Percentiles rank a stretch among this genome's conserved stretches.
phyloP scores from a whole-genome alignment of 495 filamentous ascomycete genomes.

The Neurospora sp. region DNA sequence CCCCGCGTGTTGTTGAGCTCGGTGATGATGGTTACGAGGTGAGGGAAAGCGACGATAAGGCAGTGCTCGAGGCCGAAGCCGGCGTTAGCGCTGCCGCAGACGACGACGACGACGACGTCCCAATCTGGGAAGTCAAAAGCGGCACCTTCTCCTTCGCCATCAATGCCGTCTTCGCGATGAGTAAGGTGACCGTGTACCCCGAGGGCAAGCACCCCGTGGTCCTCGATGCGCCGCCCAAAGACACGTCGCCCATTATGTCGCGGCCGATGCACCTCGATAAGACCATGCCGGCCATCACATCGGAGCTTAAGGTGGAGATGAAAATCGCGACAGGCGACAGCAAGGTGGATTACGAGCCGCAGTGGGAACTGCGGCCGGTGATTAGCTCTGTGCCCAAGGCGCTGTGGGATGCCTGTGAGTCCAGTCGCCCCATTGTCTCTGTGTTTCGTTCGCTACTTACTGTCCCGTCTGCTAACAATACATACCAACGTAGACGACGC shows the following conservation, averaged over 20 bases:
- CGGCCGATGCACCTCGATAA: slow-evolving; percentile 3
- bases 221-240: neutral
- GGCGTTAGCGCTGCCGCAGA: too few relatives aligned
- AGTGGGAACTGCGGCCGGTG: neutral
- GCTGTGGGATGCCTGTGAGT: slow-evolving; percentile 2
- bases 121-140: neutral
- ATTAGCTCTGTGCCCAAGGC: neutral
- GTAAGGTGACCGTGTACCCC: neutral
- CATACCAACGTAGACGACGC: neutral
- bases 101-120: neutral
- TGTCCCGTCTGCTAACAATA: too few relatives aligned
- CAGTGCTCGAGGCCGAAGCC: too few relatives aligned
- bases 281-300: neutral
- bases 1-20: neutral
- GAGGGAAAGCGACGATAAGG: too few relatives aligned
- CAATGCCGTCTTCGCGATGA: neutral
- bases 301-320: neutral
- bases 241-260: neutral
- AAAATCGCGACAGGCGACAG: neutral
- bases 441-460: too few relatives aligned
- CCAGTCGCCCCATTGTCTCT: neutral
- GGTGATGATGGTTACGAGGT: too few relatives aligned
- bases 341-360: too few relatives aligned
- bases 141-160: neutral
- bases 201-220: neutral